phyloP scores from a whole-genome alignment of 2,329 filamentous ascomycete genomes.

The Coniochaeta ligniaria region DNA sequence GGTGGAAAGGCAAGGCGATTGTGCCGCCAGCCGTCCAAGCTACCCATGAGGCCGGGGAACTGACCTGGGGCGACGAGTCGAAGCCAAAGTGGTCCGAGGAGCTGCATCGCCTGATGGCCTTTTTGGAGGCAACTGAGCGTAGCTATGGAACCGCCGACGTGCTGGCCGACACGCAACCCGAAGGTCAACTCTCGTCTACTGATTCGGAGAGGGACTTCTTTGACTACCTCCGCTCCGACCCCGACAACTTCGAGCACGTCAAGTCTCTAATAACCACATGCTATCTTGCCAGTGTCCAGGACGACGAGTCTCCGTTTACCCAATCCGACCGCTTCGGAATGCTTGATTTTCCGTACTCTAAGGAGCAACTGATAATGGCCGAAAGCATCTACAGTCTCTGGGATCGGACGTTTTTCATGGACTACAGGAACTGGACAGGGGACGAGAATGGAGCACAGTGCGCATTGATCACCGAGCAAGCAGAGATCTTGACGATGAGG shows the following conservation, averaged over 20 bases:
- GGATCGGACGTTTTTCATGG: constrained; percentile 13
- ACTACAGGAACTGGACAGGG: constrained; percentile 5
- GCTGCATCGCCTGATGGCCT: constrained; percentile 55
- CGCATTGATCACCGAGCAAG: constrained; percentile 9
- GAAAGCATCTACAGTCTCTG: constrained; percentile 11
- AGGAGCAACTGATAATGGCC: constrained; percentile 4
- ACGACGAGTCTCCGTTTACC: background rate
- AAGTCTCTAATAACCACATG: constrained; percentile 7
- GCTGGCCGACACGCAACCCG: constrained; percentile 27
- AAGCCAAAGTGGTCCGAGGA: constrained; percentile 40
- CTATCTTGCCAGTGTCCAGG: constrained; percentile 5
- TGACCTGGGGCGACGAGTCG: constrained; percentile 22
- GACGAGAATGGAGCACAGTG: constrained; percentile 6
- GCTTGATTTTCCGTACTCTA: constrained; percentile 8
- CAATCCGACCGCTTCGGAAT: constrained; percentile 7
- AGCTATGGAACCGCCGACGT: constrained; percentile 50
- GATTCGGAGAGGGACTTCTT: constrained; percentile 37
- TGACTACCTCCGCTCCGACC: constrained; percentile 23
- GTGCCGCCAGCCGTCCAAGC: constrained; percentile 27
- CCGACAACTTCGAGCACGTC: background rate
- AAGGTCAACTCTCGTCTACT: constrained; percentile 20
- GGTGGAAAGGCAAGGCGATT: constrained; percentile 55
- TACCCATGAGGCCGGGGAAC: constrained; percentile 20
- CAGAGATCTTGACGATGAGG: constrained; percentile 13
- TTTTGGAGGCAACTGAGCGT: constrained; percentile 53